Evolutionary conservation across 768 basidiomycete genomes (phyloP).

Genomic region (Phallus indusiatus): DNA sequence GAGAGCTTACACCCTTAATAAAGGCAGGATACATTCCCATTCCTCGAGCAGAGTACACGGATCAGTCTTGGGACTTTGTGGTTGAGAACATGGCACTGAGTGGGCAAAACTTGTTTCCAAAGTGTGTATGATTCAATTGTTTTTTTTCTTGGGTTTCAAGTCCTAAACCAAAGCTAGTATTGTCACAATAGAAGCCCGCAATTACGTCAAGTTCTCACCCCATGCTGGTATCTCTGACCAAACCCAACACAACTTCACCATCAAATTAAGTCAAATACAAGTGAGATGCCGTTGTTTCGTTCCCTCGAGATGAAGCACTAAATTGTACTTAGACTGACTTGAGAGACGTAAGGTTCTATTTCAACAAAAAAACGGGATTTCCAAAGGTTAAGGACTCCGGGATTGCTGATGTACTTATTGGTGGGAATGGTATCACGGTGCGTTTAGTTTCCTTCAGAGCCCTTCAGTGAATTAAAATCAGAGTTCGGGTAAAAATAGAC

Average conservation of each 20-base stretch:
- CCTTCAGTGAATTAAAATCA: not conserved
- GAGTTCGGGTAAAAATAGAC: constrained; percentile 23
- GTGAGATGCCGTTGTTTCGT: not conserved
- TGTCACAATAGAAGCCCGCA: constrained; percentile 64
- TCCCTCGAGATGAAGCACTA: not conserved
- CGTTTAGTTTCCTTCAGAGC: constrained; percentile 18
- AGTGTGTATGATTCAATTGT: constrained; percentile 17
- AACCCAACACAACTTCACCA: constrained; percentile 58
- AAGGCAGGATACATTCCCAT: constrained; percentile 79
- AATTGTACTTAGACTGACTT: constrained; percentile 49
- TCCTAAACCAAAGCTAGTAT: constrained; percentile 17
- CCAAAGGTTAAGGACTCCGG: constrained; percentile 76
- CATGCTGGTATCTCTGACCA: constrained; percentile 52
- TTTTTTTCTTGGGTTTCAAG: not conserved
- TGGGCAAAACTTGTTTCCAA: constrained; percentile 85
- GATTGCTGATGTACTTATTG: constrained; percentile 75
- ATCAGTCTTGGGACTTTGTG: constrained; percentile 77
- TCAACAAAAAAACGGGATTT: constrained; percentile 76
- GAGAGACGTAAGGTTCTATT: constrained; percentile 89
- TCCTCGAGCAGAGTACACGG: constrained; percentile 89
- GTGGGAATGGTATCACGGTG: constrained; percentile 72
- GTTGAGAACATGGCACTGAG: constrained; percentile 89
- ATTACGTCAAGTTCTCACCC: constrained; percentile 78
- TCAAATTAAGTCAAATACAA: constrained; percentile 80
- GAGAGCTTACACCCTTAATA: not conserved